Evolutionary conservation across 306 rosid genomes (phyloP).

Genomic region (Dryas alaskensis): DNA sequence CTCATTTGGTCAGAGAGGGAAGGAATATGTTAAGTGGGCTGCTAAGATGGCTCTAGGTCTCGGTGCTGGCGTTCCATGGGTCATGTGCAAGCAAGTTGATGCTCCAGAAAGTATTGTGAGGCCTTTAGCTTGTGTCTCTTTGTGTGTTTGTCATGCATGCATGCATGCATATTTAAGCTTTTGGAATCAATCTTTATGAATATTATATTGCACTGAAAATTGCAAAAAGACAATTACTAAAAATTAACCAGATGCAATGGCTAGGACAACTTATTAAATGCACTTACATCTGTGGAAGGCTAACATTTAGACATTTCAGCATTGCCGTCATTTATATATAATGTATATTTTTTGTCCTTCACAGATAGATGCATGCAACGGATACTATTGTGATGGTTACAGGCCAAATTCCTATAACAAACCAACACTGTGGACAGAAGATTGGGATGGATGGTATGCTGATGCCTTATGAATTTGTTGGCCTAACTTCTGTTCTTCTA

Average conservation of each 20-base stretch:
- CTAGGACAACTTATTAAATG: conserved; percentile 14
- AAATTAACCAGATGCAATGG: conserved; percentile 13
- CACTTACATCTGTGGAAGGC: not conserved
- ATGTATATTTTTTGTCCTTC: conserved; percentile 14
- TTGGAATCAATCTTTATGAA: conserved; percentile 1
- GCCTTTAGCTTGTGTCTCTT: conserved; percentile 16
- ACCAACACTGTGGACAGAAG: conserved; percentile 82
- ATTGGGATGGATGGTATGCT: conserved; percentile 98
- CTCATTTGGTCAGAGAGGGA: conserved; percentile 69
- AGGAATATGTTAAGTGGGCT: conserved; percentile 89
- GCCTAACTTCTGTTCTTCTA: not conserved
- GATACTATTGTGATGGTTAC: conserved; percentile 92
- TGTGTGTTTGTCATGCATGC: not conserved
- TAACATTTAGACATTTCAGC: not conserved
- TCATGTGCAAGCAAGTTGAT: conserved; percentile 95
- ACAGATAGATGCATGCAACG: conserved; percentile 94
- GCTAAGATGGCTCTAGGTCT: conserved; percentile 88
- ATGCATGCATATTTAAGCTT: not conserved
- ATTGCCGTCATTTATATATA: conserved; percentile 8
- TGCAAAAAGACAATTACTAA: conserved; percentile 1
- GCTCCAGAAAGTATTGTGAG: conserved; percentile 80
- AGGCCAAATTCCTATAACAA: conserved; percentile 70
- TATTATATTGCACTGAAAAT: not conserved
- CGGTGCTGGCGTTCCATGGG: conserved; percentile 97
- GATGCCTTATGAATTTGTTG: not conserved